Base-by-base conservation (phyloP, 2,329 filamentous ascomycete genomes). In the Ilyonectria robusta region DNA sequence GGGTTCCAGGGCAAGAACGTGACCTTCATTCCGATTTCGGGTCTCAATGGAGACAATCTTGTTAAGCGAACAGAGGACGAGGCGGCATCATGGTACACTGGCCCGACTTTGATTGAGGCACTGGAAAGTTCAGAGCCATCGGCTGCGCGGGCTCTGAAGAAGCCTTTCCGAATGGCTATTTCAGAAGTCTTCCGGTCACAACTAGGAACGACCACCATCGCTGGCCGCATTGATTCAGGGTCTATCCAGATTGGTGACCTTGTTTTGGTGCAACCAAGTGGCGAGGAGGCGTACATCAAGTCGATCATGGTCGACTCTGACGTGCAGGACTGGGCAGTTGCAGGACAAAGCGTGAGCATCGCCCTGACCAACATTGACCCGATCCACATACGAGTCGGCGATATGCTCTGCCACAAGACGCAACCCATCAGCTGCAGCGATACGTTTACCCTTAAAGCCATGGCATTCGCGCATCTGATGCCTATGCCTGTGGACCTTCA, bases 401-500 rank as follows among this genome's bases (percentile, higher is more conserved):
- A 98, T 76, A 92, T 98, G 19, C 82, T 97, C n/a, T 97, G 94
- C 81, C 86, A 89, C 54, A 86, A 90, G 0, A 85, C 86, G 1
- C 82, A 87, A 1, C 92, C 94, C 0, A 91, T 97, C 37, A 82
- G 85, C 29, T 93, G 92, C 66, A 84, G 94, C 65, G 92, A 92
- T 64, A 87, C 85, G 0, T 95, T 98, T 75, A 93, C 89, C 2
- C 89, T 93, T 67, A 97, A 97, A 80, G 90, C 96, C 11, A 87
- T 98, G 62, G 94, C 95, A 0, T 97, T 98, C 75, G 94, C 97
- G 67, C 92, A 95, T 69, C 82, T 99, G 17, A 92, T 95, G 81
- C 95, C 95, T 0, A 96, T 95, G 89, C 89, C 90, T 26, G 89
- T 98, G 10, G 95, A 98, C 76, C 90, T 99, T 9, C 95, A 98